Evolutionary conservation across 1,139 yeast genomes (phyloP).

Genomic region (Suhomyces taliae): DNA sequence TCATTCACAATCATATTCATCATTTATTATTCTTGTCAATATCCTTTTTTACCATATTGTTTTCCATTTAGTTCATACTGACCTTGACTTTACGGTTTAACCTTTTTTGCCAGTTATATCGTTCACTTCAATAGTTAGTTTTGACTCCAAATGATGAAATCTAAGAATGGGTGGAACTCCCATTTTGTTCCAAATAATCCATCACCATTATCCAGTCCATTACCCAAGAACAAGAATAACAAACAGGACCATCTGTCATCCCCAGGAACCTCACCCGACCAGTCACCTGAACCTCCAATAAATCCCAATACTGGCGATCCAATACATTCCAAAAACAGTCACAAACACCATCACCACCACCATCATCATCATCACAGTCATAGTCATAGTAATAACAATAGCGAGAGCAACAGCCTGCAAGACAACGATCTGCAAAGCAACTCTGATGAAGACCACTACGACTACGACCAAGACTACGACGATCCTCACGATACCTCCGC

Average conservation of each 20-base stretch:
- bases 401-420: too few relatives aligned
- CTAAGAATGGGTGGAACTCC: slow-evolving; percentile 6
- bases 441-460: not conserved
- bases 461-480: slow-evolving; percentile 5
- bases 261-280: not conserved
- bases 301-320: too few relatives aligned
- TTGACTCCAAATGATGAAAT: not conserved
- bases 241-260: not conserved
- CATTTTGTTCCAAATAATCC: slow-evolving; percentile 12
- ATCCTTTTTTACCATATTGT: too few relatives aligned
- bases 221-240: slow-evolving; percentile 1
- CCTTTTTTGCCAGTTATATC: not conserved
- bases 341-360: not conserved
- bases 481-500: slow-evolving; percentile 5
- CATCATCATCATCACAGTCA: not conserved
- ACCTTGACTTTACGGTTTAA: not conserved
- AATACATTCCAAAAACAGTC: not conserved
- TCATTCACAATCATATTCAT: too few relatives aligned
- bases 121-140: too few relatives aligned
- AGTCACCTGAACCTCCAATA: not conserved
- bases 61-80: not conserved
- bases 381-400: too few relatives aligned
- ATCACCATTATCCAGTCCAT: slow-evolving; percentile 11
- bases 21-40: too few relatives aligned
- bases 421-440: too few relatives aligned